A percentile compares a stretch with the other conserved stretches of the same genome.
Evolutionary conservation across 2,329 filamentous ascomycete genomes (phyloP).

Genomic region (Arthrobotrys sphaeroides): DNA sequence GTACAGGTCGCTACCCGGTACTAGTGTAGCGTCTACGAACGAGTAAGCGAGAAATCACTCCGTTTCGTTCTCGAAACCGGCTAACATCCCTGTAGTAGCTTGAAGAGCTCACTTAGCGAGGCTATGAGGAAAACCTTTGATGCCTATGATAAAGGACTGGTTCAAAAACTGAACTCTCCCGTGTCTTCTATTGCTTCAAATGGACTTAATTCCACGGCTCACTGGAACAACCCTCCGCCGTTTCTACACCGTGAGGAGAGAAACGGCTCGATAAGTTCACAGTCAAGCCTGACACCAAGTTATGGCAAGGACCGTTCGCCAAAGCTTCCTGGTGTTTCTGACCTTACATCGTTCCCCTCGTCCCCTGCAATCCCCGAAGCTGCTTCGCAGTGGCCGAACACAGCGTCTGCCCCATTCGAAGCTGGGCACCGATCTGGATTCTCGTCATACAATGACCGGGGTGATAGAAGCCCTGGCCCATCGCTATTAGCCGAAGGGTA

Average conservation of each 20-base stretch:
- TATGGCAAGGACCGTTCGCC: conserved; percentile 48
- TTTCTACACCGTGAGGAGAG: conserved; percentile 48
- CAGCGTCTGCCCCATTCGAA: conserved; percentile 34
- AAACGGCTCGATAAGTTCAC: conserved; percentile 47
- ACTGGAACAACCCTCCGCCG: conserved; percentile 33
- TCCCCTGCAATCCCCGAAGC: conserved; percentile 42
- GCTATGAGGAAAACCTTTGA: conserved; percentile 52
- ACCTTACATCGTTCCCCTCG: conserved; percentile 47
- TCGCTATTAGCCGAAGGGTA: conserved; percentile 27
- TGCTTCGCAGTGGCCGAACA: conserved; percentile 47
- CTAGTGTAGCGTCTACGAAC: conserved; percentile 41
- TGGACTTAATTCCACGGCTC: conserved; percentile 2
- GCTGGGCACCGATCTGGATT: conserved; percentile 30
- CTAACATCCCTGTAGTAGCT: conserved; percentile 34
- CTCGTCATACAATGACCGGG: conserved; percentile 26
- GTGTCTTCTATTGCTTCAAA: conserved; percentile 38
- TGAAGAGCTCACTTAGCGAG: conserved; percentile 49
- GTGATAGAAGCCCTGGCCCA: conserved; percentile 35
- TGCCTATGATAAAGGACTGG: conserved; percentile 50
- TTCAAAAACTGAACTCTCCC: conserved; percentile 49
- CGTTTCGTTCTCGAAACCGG: not conserved
- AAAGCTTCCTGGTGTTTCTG: conserved; percentile 43
- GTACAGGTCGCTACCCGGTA: conserved; percentile 20
- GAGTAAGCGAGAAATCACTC: conserved; percentile 27
- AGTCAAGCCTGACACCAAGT: conserved; percentile 36